phyloP scores from a whole-genome alignment of 1,139 yeast genomes.

The Lodderomyces elongisporus region DNA sequence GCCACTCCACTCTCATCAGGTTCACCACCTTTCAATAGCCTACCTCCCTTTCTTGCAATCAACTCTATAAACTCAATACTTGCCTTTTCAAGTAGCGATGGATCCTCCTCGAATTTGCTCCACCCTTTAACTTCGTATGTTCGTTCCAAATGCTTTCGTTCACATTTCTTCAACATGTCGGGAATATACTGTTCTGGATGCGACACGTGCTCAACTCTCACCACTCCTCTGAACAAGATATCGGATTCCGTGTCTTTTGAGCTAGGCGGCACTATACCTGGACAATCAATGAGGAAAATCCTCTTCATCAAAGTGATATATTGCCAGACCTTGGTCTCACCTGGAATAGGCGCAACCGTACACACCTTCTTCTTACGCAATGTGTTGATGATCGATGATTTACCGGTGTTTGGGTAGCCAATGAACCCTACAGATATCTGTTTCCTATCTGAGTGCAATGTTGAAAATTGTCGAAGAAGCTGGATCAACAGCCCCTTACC shows the following conservation, averaged over 20 bases:
- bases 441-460: slow-evolving; percentile 86
- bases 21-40: slow-evolving; percentile 94
- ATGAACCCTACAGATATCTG: slow-evolving; percentile 96
- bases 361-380: slow-evolving; percentile 93
- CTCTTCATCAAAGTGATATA: slow-evolving; percentile 95
- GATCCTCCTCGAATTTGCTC: slow-evolving; percentile 49
- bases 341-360: slow-evolving; percentile 96
- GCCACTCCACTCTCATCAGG: slow-evolving; percentile 95
- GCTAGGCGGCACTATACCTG: slow-evolving; percentile 98
- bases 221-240: slow-evolving; percentile 92
- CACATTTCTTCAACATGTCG: slow-evolving; percentile 78
- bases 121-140: slow-evolving; percentile 94
- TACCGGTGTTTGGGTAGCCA: slow-evolving; percentile 97
- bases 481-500: slow-evolving; percentile 97
- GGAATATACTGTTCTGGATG: slow-evolving; percentile 95
- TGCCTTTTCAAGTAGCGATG: slow-evolving; percentile 39
- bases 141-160: slow-evolving; percentile 86
- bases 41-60: slow-evolving; percentile 88
- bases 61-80: slow-evolving; percentile 82
- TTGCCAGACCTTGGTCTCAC: slow-evolving; percentile 99
- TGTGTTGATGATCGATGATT: slow-evolving; percentile 92
- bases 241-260: slow-evolving; percentile 88
- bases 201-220: slow-evolving; percentile 93
- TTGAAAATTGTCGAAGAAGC: slow-evolving; percentile 84
- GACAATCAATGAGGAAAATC: slow-evolving; percentile 93